Base-by-base conservation (phyloP, 176 grass and related monocot species). In the Phyllostachys edulis region DNA sequence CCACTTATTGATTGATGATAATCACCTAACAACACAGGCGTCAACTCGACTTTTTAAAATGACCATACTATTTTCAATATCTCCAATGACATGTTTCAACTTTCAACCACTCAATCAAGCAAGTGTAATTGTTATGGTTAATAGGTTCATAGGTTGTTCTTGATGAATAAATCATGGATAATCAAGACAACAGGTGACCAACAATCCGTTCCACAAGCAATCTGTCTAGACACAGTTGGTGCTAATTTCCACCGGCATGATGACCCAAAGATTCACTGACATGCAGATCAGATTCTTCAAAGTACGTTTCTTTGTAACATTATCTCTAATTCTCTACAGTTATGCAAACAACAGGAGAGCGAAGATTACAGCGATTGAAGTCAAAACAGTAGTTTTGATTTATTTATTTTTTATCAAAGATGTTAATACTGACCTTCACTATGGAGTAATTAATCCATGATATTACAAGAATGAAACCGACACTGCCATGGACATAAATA, bases 401-500 rank as follows among this genome's bases (percentile, higher is more conserved):
- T 12, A n/a, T n/a, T 29, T 29, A 14, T 51, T n/a, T 57, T 57
- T 9, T 3, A 63, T 7, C 18, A 47, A 72, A 47, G 29, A 78
- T n/a, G 20, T 6, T 65, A 61, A 76, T 51, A 81, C 89, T 85
- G 77, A 98, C 96, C 96, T 98, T 98, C 5, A 87, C 89, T 24
- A 98, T 68, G 46, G 51, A 80, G 83, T 92, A 98, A 86, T 98
- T 94, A 73, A 90, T 51, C 34, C 61, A 89, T 29, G 87, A 78
- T 81, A 98, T 94, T 70, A 78, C 34, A 71, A 98, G 73, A 82
- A 98, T 92, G 80, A 94, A 98, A 27, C 61, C 83, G 84, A 95
- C 86, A 87, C 96, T 98, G 89, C 56, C 55, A 81, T 37, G 67
- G 21, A 56, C 12, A 75, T 41, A 82, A 83, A 57, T 14, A 69